Evolutionary conservation across 148 eudicot genomes (phyloP).

Genomic region (Vaccinium darrowii): DNA sequence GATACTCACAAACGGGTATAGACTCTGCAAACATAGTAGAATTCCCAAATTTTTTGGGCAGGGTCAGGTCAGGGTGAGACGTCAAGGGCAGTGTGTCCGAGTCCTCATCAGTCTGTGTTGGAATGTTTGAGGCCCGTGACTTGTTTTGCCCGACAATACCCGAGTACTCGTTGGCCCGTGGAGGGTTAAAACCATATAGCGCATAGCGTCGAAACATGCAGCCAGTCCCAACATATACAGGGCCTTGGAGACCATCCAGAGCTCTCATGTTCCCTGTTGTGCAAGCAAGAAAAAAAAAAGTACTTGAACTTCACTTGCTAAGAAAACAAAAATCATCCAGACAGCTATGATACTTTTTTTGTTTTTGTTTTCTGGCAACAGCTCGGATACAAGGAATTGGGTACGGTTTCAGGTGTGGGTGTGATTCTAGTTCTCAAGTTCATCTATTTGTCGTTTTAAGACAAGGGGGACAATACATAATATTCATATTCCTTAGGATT

Average conservation of each 20-base stretch:
- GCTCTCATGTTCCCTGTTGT: slow-evolving; percentile 80
- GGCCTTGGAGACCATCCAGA: slow-evolving; percentile 91
- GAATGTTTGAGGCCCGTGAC: slow-evolving; percentile 27
- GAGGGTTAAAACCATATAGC: slow-evolving; percentile 83
- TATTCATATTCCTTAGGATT: not conserved
- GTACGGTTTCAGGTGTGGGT: not conserved
- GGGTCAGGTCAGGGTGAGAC: slow-evolving; percentile 69
- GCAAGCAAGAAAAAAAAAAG: not conserved
- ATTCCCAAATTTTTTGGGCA: slow-evolving; percentile 76
- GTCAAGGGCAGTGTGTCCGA: slow-evolving; percentile 37
- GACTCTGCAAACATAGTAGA: slow-evolving; percentile 73
- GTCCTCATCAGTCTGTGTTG: slow-evolving; percentile 32
- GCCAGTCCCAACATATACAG: slow-evolving; percentile 92
- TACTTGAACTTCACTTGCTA: not conserved
- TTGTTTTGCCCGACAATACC: slow-evolving; percentile 68
- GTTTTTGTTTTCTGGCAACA: not conserved
- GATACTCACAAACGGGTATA: slow-evolving; percentile 75
- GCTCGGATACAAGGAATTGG: not conserved
- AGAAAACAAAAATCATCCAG: not conserved
- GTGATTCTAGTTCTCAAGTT: not conserved
- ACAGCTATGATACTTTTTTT: not conserved
- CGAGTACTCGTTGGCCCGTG: slow-evolving; percentile 65
- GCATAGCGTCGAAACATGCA: slow-evolving; percentile 90
- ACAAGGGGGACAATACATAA: not conserved
- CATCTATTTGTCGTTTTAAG: not conserved